Base-by-base conservation (phyloP, 2,329 filamentous ascomycete species). In the Colletotrichum camelliae region DNA sequence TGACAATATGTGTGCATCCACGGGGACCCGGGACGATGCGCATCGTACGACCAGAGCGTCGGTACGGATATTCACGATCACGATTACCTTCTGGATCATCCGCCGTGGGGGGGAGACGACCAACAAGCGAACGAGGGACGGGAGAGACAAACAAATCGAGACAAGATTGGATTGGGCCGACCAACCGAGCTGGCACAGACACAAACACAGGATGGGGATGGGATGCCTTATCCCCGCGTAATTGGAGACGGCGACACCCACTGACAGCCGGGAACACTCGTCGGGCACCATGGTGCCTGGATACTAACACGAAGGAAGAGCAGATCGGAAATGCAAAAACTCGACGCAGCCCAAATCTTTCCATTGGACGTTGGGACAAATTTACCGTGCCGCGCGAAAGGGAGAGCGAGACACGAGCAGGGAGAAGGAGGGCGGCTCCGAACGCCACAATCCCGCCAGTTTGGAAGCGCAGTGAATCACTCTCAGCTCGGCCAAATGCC, bases 371-470 rank as follows among this genome's bases (percentile, higher is more conserved):
- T 48, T 48, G 43, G 43, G 43, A 21, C 43, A 21, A 48, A 48
- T 21, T 48, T 21, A 48, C 43, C 43, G n/a, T 48, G 43, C 58
- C 16, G 58, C 29, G 39, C 65, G 33, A 48, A 48, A 67, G 16
- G 43, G 65, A 43, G 29, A 55, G 29, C 37, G 39, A 67, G 39
- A 67, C 29, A 29, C 58, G 10, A 33, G 57, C 31, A 35, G 27
- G 27, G 60, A 33, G 43, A 55, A 31, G 33, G 71, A 74, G 43
- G 29, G 65, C 52, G n/a, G 35, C 58, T 18, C 67, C 43, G 29
- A 57, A 71, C 72, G 67, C 72, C 72, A 65, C 67, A 48, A 60
- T 70, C 72, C 72, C 67, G 66, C 33, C 58, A 39, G 48, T 64
- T 37, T 48, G 58, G 72, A 70, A 58, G 61, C 48, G 24, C 48